phyloP scores from a whole-genome alignment of 75 land plant species.

The Pseudotsuga menziesii region DNA sequence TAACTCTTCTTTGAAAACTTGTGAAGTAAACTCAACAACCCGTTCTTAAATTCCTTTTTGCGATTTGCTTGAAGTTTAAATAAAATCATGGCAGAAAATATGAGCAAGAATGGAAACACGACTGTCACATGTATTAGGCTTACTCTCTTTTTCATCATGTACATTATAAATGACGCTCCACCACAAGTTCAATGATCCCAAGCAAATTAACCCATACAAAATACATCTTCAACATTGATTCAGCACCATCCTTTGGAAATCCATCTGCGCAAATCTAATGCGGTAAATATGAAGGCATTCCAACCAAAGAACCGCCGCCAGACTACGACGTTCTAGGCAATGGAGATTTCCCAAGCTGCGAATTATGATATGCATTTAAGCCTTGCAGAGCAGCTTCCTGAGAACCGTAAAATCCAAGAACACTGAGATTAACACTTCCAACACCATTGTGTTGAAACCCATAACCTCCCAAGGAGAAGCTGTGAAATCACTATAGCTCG shows the following conservation, averaged over 20 bases:
- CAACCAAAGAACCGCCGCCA: not conserved
- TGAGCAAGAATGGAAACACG: too few relatives aligned
- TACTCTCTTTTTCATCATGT: too few relatives aligned
- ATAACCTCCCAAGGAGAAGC: not conserved
- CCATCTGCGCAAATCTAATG: slow-evolving; percentile 6
- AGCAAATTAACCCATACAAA: slow-evolving; percentile 1
- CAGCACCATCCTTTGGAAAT: slow-evolving; percentile 7
- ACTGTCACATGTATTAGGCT: too few relatives aligned
- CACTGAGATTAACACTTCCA: slow-evolving; percentile 22
- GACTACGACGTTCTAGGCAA: not conserved
- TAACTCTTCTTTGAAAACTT: too few relatives aligned
- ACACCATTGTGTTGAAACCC: slow-evolving; percentile 14
- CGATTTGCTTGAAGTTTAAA: too few relatives aligned
- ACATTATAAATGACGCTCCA: not conserved
- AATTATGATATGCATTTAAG: not conserved
- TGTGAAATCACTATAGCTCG: too few relatives aligned
- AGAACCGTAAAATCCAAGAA: slow-evolving; percentile 38
- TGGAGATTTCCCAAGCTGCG: not conserved
- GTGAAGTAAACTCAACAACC: too few relatives aligned
- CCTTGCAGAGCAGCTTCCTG: slow-evolving; percentile 15
- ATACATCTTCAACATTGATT: slow-evolving; percentile 9
- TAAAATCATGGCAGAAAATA: too few relatives aligned
- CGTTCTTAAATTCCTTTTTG: too few relatives aligned
- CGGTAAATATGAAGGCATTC: slow-evolving; percentile 6
- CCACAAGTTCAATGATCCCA: slow-evolving; percentile 8